Base-by-base conservation (phyloP, 345 rosid species). In the Eutrema japonicum region DNA sequence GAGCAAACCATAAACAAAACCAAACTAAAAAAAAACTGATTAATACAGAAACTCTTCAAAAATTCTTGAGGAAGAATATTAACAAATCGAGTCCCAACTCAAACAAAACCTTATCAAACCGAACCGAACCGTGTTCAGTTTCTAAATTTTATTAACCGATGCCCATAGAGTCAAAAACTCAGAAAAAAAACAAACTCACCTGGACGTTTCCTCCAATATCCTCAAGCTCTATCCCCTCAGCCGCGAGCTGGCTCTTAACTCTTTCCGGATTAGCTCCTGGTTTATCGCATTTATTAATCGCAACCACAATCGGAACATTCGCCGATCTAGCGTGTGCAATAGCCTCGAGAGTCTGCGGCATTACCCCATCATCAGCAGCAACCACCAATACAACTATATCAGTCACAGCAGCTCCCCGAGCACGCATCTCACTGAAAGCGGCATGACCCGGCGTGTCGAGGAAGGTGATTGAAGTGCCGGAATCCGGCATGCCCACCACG, bases 281-380 rank as follows among this genome's bases (percentile, higher is more conserved):
- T 81, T 92, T 88, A 78, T 95, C 99, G 26, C 99, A 92, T 76
- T 95, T 92, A 58, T 95, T 92, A 58, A 95, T 78, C 2, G 97
- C 98, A 78, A 92, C 98, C 46, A 95, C 96, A 56, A 92, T 82
- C 0, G 97, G 94, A 54, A 90, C 98, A 78, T 90, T 84, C 13
- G 99, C 98, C 7, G 75, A 85, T 82, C 85, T 90, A 72, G 97
- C 99, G 64, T 95, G 96, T 18, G 89, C 73, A 70, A 95, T 85
- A 58, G 99, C 96, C 79, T 95, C 99, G 3, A 85, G 86, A 8
- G 97, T 95, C 83, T 95, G 98, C 12, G 99, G 98, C 97, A 95
- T 95, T 77, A 92, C 92, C 58, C 98, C 96, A 75, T 95, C 99
- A 84, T 88, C 99, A 35, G 97, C 97, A 66, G 98, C 99, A 35